Percentiles rank a stretch among this genome's conserved stretches.
Conservation (phyloP, 83 land plant species). For the Picea abies region DNA sequence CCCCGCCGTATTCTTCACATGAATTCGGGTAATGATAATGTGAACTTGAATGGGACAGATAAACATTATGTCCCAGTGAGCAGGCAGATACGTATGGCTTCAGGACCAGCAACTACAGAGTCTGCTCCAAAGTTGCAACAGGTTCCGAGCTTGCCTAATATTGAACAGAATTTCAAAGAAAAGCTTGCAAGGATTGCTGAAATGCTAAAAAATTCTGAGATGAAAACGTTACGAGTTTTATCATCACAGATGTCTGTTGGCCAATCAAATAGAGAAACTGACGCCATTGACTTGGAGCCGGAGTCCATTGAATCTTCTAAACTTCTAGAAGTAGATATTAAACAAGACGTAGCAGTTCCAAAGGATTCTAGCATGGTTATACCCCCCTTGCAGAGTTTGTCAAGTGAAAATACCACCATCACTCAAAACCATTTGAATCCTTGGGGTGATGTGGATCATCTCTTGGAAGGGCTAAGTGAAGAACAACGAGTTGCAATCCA, state of each 20-base stretch:
- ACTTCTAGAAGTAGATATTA: neutral
- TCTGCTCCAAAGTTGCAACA: slow-evolving; percentile 13
- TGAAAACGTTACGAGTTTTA: slow-evolving; percentile 1
- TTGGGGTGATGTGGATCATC: slow-evolving; percentile 80
- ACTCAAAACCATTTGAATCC: slow-evolving; percentile 26
- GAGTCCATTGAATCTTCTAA: neutral
- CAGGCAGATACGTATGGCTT: slow-evolving; percentile 15
- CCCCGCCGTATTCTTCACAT: slow-evolving; percentile 72
- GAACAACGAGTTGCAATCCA: slow-evolving; percentile 74
- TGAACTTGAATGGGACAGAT: slow-evolving; percentile 15
- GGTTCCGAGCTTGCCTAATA: slow-evolving; percentile 25
- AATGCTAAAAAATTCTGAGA: slow-evolving; percentile 17
- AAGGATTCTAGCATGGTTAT: neutral
- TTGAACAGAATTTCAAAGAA: slow-evolving; percentile 31
- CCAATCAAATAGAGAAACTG: neutral
- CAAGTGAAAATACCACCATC: slow-evolving; percentile 18
- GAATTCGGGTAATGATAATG: slow-evolving; percentile 36
- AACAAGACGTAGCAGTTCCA: slow-evolving; percentile 2
- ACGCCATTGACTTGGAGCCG: neutral
- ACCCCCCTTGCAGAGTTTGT: neutral
- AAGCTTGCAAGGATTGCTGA: slow-evolving; percentile 38
- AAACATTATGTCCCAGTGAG: neutral
- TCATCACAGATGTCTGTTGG: slow-evolving; percentile 7
- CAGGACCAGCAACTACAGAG: slow-evolving; percentile 22
- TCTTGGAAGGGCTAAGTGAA: slow-evolving; percentile 77